These are phyloP conservation scores for Termitomyces sp. DNA, from an alignment of 768 basidiomycete species.

Conservation along the genomic window DNA sequence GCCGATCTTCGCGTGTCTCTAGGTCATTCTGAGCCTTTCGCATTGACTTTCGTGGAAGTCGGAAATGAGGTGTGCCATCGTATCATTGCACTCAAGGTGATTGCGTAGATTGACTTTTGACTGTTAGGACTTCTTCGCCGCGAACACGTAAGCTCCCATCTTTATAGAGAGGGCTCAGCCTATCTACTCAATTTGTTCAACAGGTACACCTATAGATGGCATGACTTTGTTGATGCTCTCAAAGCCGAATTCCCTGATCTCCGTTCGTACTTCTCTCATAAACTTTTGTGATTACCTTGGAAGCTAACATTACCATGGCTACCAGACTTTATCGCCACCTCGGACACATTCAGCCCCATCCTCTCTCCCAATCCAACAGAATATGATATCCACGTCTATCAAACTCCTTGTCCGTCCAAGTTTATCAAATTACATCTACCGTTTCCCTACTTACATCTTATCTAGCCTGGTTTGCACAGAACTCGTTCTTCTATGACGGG, in stretches of 20 bases:
- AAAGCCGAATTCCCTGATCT: slow-evolving; percentile 40
- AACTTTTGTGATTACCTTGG: not conserved
- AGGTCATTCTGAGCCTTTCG: slow-evolving; percentile 51
- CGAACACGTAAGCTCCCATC: slow-evolving; percentile 12
- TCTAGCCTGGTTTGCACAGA: slow-evolving; percentile 29
- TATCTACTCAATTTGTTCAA: not conserved
- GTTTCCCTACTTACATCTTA: not conserved
- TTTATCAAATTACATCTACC: not conserved
- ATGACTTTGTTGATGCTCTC: slow-evolving; percentile 33
- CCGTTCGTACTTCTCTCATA: slow-evolving; percentile 22
- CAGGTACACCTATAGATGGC: slow-evolving; percentile 47
- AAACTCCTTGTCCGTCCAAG: slow-evolving; percentile 37
- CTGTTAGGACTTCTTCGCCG: slow-evolving; percentile 18
- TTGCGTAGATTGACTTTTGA: not conserved
- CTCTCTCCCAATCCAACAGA: slow-evolving; percentile 38
- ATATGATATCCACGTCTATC: slow-evolving; percentile 53
- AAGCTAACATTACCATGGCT: not conserved
- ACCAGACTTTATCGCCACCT: slow-evolving; percentile 49
- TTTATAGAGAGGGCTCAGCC: not conserved
- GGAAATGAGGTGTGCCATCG: slow-evolving; percentile 45
- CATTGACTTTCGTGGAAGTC: slow-evolving; percentile 45
- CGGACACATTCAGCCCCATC: slow-evolving; percentile 29
- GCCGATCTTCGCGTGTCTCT: slow-evolving; percentile 51
- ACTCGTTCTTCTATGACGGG: slow-evolving; percentile 29
- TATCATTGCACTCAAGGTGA: not conserved